Conservation (phyloP, 2,329 filamentous ascomycete genomes). For the Metarhizium anisopliae region DNA sequence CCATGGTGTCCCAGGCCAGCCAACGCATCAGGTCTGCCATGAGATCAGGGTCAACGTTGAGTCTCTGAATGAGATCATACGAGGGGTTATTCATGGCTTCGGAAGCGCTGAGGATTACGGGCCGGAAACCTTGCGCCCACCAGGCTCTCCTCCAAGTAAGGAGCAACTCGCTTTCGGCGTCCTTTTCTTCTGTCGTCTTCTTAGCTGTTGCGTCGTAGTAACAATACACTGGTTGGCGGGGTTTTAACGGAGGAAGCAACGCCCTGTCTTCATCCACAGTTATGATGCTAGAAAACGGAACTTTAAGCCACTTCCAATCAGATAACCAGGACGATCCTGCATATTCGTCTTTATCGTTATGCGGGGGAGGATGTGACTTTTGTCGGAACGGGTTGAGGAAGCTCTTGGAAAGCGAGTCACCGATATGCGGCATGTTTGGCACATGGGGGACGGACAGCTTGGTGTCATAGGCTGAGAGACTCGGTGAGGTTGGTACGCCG, state of each 20-base stretch:
- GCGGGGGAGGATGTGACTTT: slow-evolving; percentile 61
- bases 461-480: slow-evolving; percentile 40
- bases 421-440: slow-evolving; percentile 13
- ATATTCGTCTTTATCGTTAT: slow-evolving; percentile 69
- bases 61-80: slow-evolving; percentile 59
- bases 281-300: slow-evolving; percentile 73
- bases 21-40: slow-evolving; percentile 70
- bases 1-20: slow-evolving; percentile 91
- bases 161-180: slow-evolving; percentile 70
- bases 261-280: slow-evolving; percentile 74
- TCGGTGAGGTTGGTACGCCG: slow-evolving; percentile 37
- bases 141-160: slow-evolving; percentile 86
- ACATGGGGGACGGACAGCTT: slow-evolving; percentile 38
- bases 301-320: slow-evolving; percentile 80
- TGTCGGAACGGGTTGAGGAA: slow-evolving; percentile 59
- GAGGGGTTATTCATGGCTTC: slow-evolving; percentile 79
- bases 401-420: slow-evolving; percentile 34
- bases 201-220: slow-evolving; percentile 68
- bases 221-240: slow-evolving; percentile 73
- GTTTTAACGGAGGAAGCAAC: slow-evolving; percentile 66
- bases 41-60: slow-evolving; percentile 51
- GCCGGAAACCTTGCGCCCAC: slow-evolving; percentile 90
- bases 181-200: slow-evolving; percentile 53
- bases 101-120: slow-evolving; percentile 66
- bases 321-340: slow-evolving; percentile 77